These are phyloP conservation scores for Candida nitratophila DNA, from an alignment of 805 yeast species.

Conservation along the genomic window DNA sequence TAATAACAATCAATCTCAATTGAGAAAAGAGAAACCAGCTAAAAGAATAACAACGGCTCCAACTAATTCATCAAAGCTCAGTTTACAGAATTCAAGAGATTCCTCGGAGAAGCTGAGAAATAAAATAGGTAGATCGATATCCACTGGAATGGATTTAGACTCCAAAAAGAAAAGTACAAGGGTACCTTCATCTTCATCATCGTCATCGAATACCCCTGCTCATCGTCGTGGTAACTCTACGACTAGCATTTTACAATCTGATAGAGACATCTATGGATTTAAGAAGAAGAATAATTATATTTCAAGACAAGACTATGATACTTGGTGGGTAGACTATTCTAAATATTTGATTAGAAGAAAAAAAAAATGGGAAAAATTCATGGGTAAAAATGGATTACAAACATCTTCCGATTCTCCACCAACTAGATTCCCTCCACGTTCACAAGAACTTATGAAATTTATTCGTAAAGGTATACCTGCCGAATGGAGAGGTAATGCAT, in stretches of 20 bases:
- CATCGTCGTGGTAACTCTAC: conserved; percentile 3
- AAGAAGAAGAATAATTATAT: conserved; percentile 54
- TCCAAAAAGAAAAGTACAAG: not conserved
- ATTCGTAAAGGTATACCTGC: conserved; percentile 92
- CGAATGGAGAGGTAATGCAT: conserved; percentile 94
- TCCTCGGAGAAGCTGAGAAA: conserved; percentile 16
- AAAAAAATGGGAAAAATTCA: conserved; percentile 65
- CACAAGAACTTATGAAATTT: conserved; percentile 72
- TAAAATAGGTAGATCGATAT: conserved; percentile 16
- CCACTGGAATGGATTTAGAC: not conserved
- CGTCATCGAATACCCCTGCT: conserved; percentile 2
- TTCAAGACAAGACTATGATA: conserved; percentile 50
- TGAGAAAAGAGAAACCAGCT: not conserved
- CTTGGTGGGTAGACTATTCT: conserved; percentile 70
- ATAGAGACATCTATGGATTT: conserved; percentile 82
- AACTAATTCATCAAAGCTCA: not conserved
- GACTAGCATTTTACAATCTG: not conserved
- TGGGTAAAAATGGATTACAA: conserved; percentile 61
- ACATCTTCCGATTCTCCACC: conserved; percentile 42
- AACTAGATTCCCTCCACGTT: conserved; percentile 64
- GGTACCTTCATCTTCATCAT: not conserved
- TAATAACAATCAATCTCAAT: not conserved
- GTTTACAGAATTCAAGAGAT: conserved; percentile 14
- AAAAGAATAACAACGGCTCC: not conserved
- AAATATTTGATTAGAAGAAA: conserved; percentile 58